Base-by-base conservation (phyloP, 306 rosid species). In the Crotalaria pallida region DNA sequence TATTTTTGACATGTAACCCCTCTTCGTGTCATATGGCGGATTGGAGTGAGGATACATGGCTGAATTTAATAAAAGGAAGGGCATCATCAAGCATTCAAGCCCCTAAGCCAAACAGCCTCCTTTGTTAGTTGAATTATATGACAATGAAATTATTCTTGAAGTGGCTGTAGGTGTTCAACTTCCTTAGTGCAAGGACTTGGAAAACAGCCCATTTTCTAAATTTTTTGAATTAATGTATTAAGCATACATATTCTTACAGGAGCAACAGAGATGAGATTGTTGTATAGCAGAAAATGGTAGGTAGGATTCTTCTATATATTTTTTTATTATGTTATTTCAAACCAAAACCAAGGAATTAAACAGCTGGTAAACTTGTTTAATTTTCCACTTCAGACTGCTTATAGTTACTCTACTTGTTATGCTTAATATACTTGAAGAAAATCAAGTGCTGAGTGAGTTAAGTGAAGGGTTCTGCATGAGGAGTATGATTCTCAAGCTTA, bases 401-500 rank as follows among this genome's bases (percentile, higher is more conserved):
- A 17, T 45, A 43, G 62, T 40, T 22, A 16, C 61, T 17, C 24
- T 47, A 16, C 52, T 59, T 73, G 2, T n/a, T n/a, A 36, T 57
- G 56, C 29, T 18, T 36, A n/a, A 36, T 11, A 22, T 47, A 22
- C 16, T 31, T 24, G 31, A 47, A 26, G 43, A 58, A 49, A 65
- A 17, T 24, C 16, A 40, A 61, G 48, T n/a, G n/a, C n/a, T n/a
- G n/a, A n/a, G n/a, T 44, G 59, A 69, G 34, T 19, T 18, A 40
- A 61, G 52, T 19, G 22, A 58, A 59, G 24, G 38, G 45, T 77
- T 74, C 71, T 13, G 80, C 74, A 23, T 65, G 58, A 52, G 12
- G 58, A 27, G 10, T 17, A 38, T 65, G 59, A 73, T 38, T 53
- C 43, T 40, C 5, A 43, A 58, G 36, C 65, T 62, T 27, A 68